Evolutionary conservation across 2,329 filamentous ascomycete genomes (phyloP), one percentile per base, ranked within the genome.

Genomic region (Hypomyces rosellus): DNA sequence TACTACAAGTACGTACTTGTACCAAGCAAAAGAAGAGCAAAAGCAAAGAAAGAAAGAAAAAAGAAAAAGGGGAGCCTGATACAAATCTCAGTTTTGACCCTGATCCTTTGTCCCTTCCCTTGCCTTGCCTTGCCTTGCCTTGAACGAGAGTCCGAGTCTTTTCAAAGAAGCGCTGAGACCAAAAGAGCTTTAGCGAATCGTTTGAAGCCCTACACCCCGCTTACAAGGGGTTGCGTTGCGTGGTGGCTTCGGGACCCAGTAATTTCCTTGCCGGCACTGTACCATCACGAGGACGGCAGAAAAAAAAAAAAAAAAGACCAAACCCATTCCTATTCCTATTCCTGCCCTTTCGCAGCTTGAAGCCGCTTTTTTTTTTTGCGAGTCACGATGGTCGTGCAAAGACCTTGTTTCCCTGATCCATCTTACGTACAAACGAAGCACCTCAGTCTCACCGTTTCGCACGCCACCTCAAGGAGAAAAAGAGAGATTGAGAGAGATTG

Each of bases 211-310:
- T 30, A 6, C 25, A 30, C 25, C 25, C 25, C 25, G 25, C 25
- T 30, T 30, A 30, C 42, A 37, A 34, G 34, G 40, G 47, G 25
- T 30, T 30, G 3, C 25, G 25, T 30, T 30, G 25, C 25, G 25
- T 30, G 6, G 25, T 30, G 25, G 25, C 25, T 30, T 30, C 25
- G 14, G 41, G 50, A 48, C 45, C 50, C 50, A 51, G 43, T 36
- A 18, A 38, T 39, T 45, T 38, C 46, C 47, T 46, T 49, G 51
- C 46, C 58, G 54, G 57, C 57, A 56, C 48, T 54, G 54, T 51
- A 47, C 45, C 59, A 59, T 62, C 60, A 62, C 58, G 61, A 61
- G 59, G 59, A 60, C 59, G 48, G 54, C 57, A 59, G 53, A 57
- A 54, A 57, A 51, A 48, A 45, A 46, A 46, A 40, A n/a, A 34